Conservation (phyloP, 495 filamentous ascomycete species). For the Cairneyella variabilis region DNA sequence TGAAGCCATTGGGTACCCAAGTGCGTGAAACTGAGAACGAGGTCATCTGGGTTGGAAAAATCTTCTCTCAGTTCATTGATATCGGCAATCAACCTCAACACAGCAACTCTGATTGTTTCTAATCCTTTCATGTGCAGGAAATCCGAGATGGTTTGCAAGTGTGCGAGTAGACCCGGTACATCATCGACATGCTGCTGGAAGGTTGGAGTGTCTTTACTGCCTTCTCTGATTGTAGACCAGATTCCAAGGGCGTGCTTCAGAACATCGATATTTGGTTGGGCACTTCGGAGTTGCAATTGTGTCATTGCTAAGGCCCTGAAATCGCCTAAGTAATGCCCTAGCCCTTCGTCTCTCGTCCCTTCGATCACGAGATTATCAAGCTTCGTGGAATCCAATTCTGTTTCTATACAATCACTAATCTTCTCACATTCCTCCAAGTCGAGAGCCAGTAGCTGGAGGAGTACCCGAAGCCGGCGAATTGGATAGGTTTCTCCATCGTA, state of each 20-base stretch:
- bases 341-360: slow-evolving; percentile 43
- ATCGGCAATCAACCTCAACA: slow-evolving; percentile 43
- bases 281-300: slow-evolving; percentile 49
- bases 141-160: slow-evolving; percentile 67
- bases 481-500: slow-evolving; percentile 38
- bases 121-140: slow-evolving; percentile 75
- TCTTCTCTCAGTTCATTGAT: slow-evolving; percentile 16
- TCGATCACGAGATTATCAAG: slow-evolving; percentile 1
- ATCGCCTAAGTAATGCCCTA: slow-evolving; percentile 51
- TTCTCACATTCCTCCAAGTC: slow-evolving; percentile 9
- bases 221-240: slow-evolving; percentile 50
- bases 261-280: slow-evolving; percentile 39
- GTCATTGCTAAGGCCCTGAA: slow-evolving; percentile 53
- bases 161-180: slow-evolving; percentile 50
- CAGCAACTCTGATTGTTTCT: slow-evolving; percentile 34
- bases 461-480: slow-evolving; percentile 42
- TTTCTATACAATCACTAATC: not conserved
- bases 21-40: slow-evolving; percentile 53
- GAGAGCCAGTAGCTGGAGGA: slow-evolving; percentile 40
- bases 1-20: slow-evolving; percentile 70
- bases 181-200: slow-evolving; percentile 61
- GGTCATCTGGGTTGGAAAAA: slow-evolving; percentile 40
- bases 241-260: slow-evolving; percentile 43
- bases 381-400: not conserved
- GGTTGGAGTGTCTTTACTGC: slow-evolving; percentile 43